Percentiles rank a stretch among this genome's conserved stretches.
phyloP scores from a whole-genome alignment of 305 asterid genomes.

The Solanum hybrid region DNA sequence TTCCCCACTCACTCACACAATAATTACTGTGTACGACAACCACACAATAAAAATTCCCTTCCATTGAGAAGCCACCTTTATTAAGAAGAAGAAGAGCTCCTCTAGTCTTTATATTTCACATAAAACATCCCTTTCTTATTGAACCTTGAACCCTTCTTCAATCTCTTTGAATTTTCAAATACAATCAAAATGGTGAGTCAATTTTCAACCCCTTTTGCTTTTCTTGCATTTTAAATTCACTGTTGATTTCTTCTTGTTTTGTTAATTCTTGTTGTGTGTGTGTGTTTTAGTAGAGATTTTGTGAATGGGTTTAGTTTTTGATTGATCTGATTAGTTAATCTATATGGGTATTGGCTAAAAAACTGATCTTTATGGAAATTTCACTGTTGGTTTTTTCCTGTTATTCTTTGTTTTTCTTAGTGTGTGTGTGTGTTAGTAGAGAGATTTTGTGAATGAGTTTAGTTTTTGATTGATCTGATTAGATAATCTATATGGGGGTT shows the following conservation, averaged over 20 bases:
- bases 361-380: no score
- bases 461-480: not conserved
- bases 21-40: not conserved
- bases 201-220: not conserved
- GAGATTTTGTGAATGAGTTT: no score
- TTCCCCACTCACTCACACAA: not conserved
- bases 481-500: not conserved
- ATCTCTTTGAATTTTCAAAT: not conserved
- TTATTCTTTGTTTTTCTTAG: no score
- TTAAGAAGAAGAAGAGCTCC: not conserved
- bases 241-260: not conserved
- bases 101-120: not conserved
- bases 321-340: no score
- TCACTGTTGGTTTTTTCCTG: no score
- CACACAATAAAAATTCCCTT: conserved; percentile 3
- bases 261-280: not conserved
- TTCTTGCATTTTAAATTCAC: not conserved
- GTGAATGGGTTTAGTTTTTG: no score
- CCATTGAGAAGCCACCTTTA: not conserved
- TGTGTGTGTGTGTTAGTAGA: not conserved
- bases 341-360: no score
- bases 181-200: conserved; percentile 8
- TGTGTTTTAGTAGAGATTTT: no score
- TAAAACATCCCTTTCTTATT: not conserved
- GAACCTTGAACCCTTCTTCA: not conserved